Conservation (phyloP, 176 grass and related monocot genomes). For the Tillandsia fasciculata region DNA sequence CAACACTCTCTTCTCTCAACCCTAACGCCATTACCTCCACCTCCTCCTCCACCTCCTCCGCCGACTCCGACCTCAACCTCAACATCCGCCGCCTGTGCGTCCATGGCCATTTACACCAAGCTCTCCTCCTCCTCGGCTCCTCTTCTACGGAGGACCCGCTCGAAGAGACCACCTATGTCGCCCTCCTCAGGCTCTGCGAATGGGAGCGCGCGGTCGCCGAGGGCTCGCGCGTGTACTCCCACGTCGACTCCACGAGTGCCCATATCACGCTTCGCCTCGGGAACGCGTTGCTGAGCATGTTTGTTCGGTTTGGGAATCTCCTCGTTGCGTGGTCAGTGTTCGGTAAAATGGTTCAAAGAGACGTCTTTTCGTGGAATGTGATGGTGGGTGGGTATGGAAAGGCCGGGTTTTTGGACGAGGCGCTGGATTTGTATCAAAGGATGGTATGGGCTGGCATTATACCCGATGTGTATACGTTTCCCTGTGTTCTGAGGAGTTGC, state of each 20-base stretch:
- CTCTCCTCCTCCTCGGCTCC: slow-evolving; percentile 47
- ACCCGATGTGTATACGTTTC: slow-evolving; percentile 81
- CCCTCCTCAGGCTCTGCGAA: slow-evolving; percentile 73
- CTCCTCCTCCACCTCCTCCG: neutral
- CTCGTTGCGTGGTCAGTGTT: slow-evolving; percentile 71
- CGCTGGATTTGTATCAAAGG: slow-evolving; percentile 72
- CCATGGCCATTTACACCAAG: slow-evolving; percentile 46
- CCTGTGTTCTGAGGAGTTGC: slow-evolving; percentile 71
- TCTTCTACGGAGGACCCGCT: slow-evolving; percentile 35
- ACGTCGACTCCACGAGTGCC: slow-evolving; percentile 29
- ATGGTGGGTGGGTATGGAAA: slow-evolving; percentile 83
- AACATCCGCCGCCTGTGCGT: slow-evolving; percentile 45
- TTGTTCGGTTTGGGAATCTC: slow-evolving; percentile 46
- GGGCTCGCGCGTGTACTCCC: slow-evolving; percentile 51
- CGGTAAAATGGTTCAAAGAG: slow-evolving; percentile 63
- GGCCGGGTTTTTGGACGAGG: slow-evolving; percentile 65
- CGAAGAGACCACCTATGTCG: slow-evolving; percentile 60
- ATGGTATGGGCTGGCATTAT: slow-evolving; percentile 76
- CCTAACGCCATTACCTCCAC: slow-evolving; percentile 17
- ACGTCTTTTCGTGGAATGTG: slow-evolving; percentile 92
- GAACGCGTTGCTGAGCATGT: slow-evolving; percentile 69
- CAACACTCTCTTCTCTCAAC: neutral
- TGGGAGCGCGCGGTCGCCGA: slow-evolving; percentile 40
- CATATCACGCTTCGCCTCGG: slow-evolving; percentile 45
- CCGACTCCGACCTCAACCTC: slow-evolving; percentile 32